A percentile compares a stretch with the other conserved stretches of the same genome.
Evolutionary conservation across 441 rosid species (phyloP).

Genomic region (Mallotus japonicus): DNA sequence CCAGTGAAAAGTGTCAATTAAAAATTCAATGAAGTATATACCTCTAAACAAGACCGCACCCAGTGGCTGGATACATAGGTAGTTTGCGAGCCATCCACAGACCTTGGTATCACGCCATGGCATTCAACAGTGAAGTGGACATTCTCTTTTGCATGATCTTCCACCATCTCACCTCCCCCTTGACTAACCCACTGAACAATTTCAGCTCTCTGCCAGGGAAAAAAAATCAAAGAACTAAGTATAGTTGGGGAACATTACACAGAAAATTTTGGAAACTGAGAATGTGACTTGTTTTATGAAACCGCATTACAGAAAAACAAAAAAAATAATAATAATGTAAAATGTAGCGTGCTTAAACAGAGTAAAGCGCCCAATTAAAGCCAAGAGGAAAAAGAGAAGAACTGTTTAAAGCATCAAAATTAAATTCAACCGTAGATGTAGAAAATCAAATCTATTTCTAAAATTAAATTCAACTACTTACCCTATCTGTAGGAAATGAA

Average conservation of each 20-base stretch:
- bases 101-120: constrained; percentile 57
- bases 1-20: not conserved
- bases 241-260: not conserved
- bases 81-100: constrained; percentile 33
- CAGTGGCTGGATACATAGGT: constrained; percentile 89
- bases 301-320: not conserved
- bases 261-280: constrained; percentile 9
- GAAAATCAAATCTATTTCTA: not conserved
- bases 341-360: not conserved
- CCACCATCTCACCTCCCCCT: constrained; percentile 83
- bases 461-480: constrained; percentile 37
- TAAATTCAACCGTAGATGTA: not conserved
- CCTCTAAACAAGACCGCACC: constrained; percentile 95
- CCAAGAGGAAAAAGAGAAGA: not conserved
- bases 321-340: not conserved
- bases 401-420: not conserved
- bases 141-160: constrained; percentile 37
- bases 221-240: not conserved
- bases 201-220: constrained; percentile 66
- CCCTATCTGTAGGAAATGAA: constrained; percentile 84
- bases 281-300: not conserved
- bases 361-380: constrained; percentile 2
- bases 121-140: constrained; percentile 70
- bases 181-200: constrained; percentile 82
- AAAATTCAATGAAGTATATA: constrained; percentile 26